Percentiles rank a stretch among this genome's conserved stretches.
phyloP scores from a whole-genome alignment of 1,284 basidiomycete species.

The Naganishia sp. region DNA sequence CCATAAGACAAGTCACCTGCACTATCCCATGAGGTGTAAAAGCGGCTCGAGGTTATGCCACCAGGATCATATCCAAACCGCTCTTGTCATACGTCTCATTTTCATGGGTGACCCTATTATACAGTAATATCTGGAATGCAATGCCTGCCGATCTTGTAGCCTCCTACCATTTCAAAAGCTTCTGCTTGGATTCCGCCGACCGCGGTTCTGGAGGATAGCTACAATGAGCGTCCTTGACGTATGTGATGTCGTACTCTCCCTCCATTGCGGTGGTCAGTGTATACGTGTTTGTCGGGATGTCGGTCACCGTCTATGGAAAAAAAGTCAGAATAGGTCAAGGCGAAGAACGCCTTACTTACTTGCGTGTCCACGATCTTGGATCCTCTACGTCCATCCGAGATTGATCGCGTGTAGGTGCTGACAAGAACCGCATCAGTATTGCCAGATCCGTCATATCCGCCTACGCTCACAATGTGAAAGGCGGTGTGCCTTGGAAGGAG shows the following conservation, averaged over 20 bases:
- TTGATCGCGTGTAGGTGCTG: conserved; percentile 33
- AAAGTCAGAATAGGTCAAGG: background rate
- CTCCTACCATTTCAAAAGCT: conserved; percentile 19
- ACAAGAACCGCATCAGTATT: background rate
- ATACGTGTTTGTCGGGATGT: conserved; percentile 73
- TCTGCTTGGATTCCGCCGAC: conserved; percentile 26
- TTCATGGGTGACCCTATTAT: background rate
- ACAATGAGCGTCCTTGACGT: conserved; percentile 79
- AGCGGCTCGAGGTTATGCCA: too few species aligned
- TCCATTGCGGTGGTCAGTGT: conserved; percentile 84
- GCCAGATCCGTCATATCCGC: conserved; percentile 29
- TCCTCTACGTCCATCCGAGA: conserved; percentile 24
- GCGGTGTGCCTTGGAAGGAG: conserved; percentile 81
- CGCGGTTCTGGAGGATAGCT: conserved; percentile 64
- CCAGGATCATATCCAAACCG: background rate
- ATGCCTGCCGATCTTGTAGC: background rate
- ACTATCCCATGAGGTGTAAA: too few species aligned
- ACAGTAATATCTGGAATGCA: conserved; percentile 1
- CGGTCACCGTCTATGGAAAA: conserved; percentile 64
- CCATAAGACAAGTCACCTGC: too few species aligned
- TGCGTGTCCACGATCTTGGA: conserved; percentile 74
- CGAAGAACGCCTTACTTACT: conserved; percentile 35
- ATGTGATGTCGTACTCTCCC: conserved; percentile 73
- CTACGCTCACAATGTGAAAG: conserved; percentile 74
- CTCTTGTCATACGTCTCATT: background rate